Evolutionary conservation across 2,329 filamentous ascomycete species (phyloP), one percentile per base, ranked within the genome.

Genomic region (Microascus cirrosus): DNA sequence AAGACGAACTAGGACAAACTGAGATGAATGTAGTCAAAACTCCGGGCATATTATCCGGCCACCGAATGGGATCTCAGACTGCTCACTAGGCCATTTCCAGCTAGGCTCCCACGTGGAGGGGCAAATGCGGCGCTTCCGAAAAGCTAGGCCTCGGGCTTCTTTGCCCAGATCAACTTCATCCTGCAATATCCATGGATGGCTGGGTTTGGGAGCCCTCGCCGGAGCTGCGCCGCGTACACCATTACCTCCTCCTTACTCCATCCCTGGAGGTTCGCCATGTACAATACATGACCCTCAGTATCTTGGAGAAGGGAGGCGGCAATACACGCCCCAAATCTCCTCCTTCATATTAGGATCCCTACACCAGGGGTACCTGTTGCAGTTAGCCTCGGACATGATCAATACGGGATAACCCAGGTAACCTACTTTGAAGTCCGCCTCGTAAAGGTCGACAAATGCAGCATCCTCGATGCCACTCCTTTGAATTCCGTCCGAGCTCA

Each of bases 151-250:
- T 11, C 10, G 18, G 53, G 53, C 53, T 56, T 56, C 54, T 24
- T 18, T 1, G 20, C 54, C 36, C 42, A 54, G 18, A 53, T 15
- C 25, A 62, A 71, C 68, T 60, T 74, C 70, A 73, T 65, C 12
- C 70, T 69, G 67, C 71, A 73, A 62, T 69, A 74, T 0, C 66
- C 66, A 48, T 75, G 73, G 8, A 73, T 67, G 0, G 60, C 59
- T 24, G 63, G 68, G 36, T 73, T 65, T 36, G 60, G 66, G 63
- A 75, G 65, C 32, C 72, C 70, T 1, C 59, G 62, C 18, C 68
- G 67, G 18, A 70, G 69, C 8, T 68, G 65, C 24, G 64, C 61
- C 18, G 72, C 61, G 52, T 73, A 70, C 7, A 66, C 64, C 48
- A 68, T 64, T 0, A 72, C 67, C 52, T 71, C 65, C 7, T 68